A percentile compares a stretch with the other conserved stretches of the same genome.
phyloP scores from a whole-genome alignment of 768 basidiomycete species.

The Tephrocybe sp. region DNA sequence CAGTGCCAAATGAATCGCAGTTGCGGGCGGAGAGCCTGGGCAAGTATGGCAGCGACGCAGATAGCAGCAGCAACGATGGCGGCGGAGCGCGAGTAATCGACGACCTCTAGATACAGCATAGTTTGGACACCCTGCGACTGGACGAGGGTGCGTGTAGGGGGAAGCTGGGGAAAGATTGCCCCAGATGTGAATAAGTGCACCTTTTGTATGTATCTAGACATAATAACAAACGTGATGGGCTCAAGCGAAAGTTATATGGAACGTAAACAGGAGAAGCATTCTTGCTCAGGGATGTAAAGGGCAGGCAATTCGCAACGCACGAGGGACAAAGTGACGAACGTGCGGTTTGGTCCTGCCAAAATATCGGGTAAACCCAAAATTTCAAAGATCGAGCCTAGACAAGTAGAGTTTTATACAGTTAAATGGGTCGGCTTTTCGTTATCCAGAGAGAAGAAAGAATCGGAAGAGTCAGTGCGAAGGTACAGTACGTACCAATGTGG shows the following conservation, averaged over 20 bases:
- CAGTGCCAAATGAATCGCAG: conserved; percentile 50
- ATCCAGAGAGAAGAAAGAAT: too few species aligned
- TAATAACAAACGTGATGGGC: conserved; percentile 14
- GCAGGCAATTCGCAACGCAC: conserved; percentile 3
- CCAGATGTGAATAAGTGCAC: not conserved
- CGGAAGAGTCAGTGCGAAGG: too few species aligned
- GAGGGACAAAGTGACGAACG: conserved; percentile 14
- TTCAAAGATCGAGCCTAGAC: not conserved
- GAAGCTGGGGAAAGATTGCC: not conserved
- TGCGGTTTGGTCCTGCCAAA: conserved; percentile 1
- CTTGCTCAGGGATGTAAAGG: not conserved
- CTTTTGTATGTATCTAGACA: conserved; percentile 11
- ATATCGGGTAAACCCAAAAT: conserved; percentile 1
- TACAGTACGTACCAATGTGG: too few species aligned
- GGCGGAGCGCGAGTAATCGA: conserved; percentile 6
- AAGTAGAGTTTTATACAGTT: not conserved
- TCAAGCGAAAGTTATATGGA: not conserved
- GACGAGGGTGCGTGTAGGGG: too few species aligned
- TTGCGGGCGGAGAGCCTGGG: conserved; percentile 32
- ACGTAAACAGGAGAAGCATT: not conserved
- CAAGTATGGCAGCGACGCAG: conserved; percentile 9
- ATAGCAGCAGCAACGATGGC: conserved; percentile 5
- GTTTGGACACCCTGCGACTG: not conserved
- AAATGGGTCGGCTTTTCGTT: too few species aligned
- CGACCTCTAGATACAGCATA: conserved; percentile 7